Evolutionary conservation across 345 rosid genomes (phyloP), one percentile per base, ranked within the genome.

Genomic region (Ceriops tagal): DNA sequence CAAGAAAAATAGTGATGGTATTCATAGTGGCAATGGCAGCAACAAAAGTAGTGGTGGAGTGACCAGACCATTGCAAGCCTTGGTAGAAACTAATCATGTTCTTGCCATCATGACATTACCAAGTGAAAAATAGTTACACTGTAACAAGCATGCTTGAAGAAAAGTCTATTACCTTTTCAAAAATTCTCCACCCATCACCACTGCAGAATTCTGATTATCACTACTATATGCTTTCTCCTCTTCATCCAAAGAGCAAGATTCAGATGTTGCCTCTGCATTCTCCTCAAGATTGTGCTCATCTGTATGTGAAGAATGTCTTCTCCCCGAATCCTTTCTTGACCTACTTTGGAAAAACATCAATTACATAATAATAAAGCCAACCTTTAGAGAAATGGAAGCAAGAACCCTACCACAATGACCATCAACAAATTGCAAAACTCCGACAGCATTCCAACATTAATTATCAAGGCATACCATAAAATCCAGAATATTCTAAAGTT

Each of bases 171-270:
- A 95, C 99, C 97, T 87, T 72, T 75, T 84, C 24, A 65, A 81
- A 72, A 31, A 51, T 64, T 80, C 79, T 62, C 82, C 86, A 64
- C 73, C 78, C 84, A 75, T 85, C 67, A 52, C 56, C 32, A 75
- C 53, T 69, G 87, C 52, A 53, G 85, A 81, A 62, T 71, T 84
- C 62, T 81, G 86, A 64, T 81, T 78, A 78, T 88, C 92, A 74
- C 91, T 89, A 73, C 88, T 84, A 67, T 79, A 83, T 60, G 83
- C 87, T 78, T 80, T 90, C 58, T 95, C 93, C 67, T 88, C 98
- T 32, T 78, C 85, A 75, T 66, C 71, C 83, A 86, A 83, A 47
- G 97, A 90, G 63, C 83, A 85, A 66, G 91, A 95, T 80, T 89
- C 97, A 21, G 99, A 88, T 65, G 88, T 81, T 77, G 81, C 85